phyloP scores from a whole-genome alignment of 2,329 filamentous ascomycete genomes.

The Fusarium bulbicola region DNA sequence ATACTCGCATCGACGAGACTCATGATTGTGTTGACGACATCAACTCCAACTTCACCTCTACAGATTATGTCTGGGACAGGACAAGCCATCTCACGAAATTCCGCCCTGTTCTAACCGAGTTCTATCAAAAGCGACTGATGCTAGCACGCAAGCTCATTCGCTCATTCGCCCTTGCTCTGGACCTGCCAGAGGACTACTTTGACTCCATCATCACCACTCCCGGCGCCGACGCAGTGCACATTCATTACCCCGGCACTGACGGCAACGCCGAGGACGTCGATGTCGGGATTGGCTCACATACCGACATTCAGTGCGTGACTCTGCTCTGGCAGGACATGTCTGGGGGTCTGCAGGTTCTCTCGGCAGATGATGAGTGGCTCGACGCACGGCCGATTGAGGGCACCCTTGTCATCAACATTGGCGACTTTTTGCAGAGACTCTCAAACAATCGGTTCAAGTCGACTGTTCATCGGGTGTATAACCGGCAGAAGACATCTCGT shows the following conservation, averaged over 20 bases:
- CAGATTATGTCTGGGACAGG: background rate
- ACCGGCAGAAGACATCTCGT: background rate
- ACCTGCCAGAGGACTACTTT: conserved; percentile 1
- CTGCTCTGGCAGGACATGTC: conserved; percentile 22
- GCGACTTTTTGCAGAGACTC: conserved; percentile 1
- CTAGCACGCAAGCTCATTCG: conserved; percentile 8
- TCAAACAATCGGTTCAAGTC: conserved; percentile 3
- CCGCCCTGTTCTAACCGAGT: background rate
- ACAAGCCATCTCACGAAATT: background rate
- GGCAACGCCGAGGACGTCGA: background rate
- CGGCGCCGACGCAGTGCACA: conserved; percentile 4
- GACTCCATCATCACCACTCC: conserved; percentile 4
- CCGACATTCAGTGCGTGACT: conserved; percentile 7
- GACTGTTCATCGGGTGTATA: conserved; percentile 11
- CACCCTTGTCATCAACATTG: conserved; percentile 8
- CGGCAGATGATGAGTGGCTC: conserved; percentile 12
- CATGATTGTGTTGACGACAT: background rate
- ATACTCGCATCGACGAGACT: background rate
- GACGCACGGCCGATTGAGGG: background rate
- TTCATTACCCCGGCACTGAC: conserved; percentile 4
- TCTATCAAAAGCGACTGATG: background rate
- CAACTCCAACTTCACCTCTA: conserved; percentile 5
- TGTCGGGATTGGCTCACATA: conserved; percentile 6
- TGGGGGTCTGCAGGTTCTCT: background rate
- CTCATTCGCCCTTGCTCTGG: background rate